These are phyloP conservation scores for Ceratobasidium theobromae DNA, from an alignment of 1,284 basidiomycete genomes.

Conservation along the genomic window DNA sequence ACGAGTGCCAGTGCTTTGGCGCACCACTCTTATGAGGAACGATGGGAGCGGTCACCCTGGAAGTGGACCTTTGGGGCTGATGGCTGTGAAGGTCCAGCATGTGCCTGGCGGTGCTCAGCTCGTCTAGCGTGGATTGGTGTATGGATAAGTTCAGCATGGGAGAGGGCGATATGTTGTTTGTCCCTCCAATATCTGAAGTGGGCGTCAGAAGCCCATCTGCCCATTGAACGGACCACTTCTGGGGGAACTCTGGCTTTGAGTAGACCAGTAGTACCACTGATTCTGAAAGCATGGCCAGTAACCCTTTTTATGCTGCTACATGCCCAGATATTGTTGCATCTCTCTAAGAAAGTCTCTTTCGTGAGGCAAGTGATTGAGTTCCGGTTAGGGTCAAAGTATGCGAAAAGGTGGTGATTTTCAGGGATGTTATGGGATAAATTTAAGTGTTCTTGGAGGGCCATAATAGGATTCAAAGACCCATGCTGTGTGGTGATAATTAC, in stretches of 20 bases:
- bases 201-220: conserved; percentile 44
- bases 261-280: conserved; percentile 44
- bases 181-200: conserved; percentile 45
- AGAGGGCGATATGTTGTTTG: no score
- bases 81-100: no score
- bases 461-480: neutral
- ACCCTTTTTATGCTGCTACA: conserved; percentile 44
- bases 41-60: no score
- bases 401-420: neutral
- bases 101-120: no score
- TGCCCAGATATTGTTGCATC: conserved; percentile 35
- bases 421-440: neutral
- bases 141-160: no score
- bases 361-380: neutral
- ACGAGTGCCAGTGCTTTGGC: no score
- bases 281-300: conserved; percentile 45
- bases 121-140: no score
- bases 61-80: no score
- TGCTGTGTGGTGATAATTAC: conserved; percentile 15
- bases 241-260: conserved; percentile 43
- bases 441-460: neutral
- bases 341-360: neutral
- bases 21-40: no score
- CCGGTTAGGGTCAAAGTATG: no score
- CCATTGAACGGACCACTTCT: conserved; percentile 43